Base-by-base conservation (phyloP, 2,329 filamentous ascomycete genomes). In the Ophiosphaerella herpotricha region DNA sequence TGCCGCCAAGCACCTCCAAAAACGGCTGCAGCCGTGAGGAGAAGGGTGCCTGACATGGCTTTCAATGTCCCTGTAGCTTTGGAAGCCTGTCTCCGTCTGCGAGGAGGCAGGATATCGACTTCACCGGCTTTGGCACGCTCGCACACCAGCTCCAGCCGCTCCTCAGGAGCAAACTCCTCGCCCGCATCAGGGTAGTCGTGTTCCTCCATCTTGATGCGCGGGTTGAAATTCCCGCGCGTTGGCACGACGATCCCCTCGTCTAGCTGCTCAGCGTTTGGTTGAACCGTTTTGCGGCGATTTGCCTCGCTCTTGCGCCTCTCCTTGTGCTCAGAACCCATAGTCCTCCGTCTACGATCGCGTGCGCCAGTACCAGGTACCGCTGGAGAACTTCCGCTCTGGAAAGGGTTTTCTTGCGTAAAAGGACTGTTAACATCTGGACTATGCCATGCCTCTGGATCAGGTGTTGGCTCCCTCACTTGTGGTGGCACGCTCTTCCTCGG, bases 151-250 rank as follows among this genome's bases (percentile, higher is more conserved):
- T 91, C 91, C 11, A 95, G 77, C 57, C 73, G 89, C 67, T 90
- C 93, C 56, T 97, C 91, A 0, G 92, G 90, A 0, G 92, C 96
- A 60, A 97, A 99, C 66, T 99, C 94, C 71, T 97, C 94, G 3
- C 89, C 90, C 0, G 86, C 80, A 53, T 91, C 87, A 5, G 90
- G 70, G 11, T 75, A 64, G 43, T 78, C 75, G 2, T 59, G 52
- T 13, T 59, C 53, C 14, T 78, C 72, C 36, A 75, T 73, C 39
- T 72, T 72, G 23, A 74, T 39, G 42, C 77, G 75, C 34, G 78
- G 71, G 37, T 83, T 83, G 52, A 88, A 85, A 0, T 80, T 82
- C 42, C 79, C 80, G 32, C 84, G 80, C 13, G 82, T 76, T 1
- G 82, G 80, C 5, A 82, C 79, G 2, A 78, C 73, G 13, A 81